A percentile compares a stretch with the other conserved stretches of the same genome.
These are phyloP conservation scores for Termitomyces sp. DNA, from an alignment of 768 basidiomycete genomes.

Conservation along the genomic window DNA sequence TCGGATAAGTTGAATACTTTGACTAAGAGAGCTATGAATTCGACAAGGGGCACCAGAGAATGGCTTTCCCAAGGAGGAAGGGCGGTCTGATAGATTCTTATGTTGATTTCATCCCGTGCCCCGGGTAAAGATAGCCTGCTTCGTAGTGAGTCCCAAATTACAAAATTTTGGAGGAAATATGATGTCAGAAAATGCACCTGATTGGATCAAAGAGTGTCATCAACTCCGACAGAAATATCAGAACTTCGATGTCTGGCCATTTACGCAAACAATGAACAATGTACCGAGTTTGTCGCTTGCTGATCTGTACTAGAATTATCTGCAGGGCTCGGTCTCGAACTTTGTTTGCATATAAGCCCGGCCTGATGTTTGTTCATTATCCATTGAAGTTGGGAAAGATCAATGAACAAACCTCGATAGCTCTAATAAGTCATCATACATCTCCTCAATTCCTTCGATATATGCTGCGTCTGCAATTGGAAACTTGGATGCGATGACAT, in stretches of 20 bases:
- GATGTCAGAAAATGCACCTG: background rate
- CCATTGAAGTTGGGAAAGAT: background rate
- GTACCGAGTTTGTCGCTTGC: background rate
- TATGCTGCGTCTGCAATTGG: background rate
- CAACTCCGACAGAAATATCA: background rate
- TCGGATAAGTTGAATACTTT: background rate
- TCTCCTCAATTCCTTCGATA: background rate
- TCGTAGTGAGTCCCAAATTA: background rate
- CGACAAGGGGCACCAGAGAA: conserved; percentile 4
- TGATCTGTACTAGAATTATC: background rate
- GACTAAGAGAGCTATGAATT: background rate
- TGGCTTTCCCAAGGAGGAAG: conserved; percentile 8
- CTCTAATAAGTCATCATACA: background rate
- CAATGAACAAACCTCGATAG: background rate
- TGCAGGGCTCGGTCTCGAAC: background rate
- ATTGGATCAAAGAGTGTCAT: background rate
- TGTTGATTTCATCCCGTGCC: background rate
- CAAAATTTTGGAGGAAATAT: background rate
- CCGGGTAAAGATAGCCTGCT: background rate
- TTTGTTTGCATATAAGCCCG: background rate
- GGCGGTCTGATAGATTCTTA: background rate
- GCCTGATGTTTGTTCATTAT: background rate
- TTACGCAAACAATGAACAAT: background rate
- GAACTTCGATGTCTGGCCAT: background rate
- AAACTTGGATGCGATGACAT: background rate